phyloP scores from a whole-genome alignment of 2,329 filamentous ascomycete genomes.

The Aureobasidium zeae region DNA sequence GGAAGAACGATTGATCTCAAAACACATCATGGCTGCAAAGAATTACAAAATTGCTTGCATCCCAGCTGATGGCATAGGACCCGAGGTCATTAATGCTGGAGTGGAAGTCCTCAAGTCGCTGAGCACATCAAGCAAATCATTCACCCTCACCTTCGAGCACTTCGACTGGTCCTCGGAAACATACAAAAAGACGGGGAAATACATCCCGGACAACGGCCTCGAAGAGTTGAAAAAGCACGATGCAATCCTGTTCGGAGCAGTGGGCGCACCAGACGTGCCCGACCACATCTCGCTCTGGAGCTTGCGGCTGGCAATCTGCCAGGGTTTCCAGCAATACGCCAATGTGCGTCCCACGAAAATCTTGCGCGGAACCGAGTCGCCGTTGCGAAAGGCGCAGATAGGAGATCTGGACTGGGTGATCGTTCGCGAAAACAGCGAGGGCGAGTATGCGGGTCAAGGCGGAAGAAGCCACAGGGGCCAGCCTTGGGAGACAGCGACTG shows the following conservation, averaged over 20 bases:
- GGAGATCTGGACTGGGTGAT: slow-evolving; percentile 60
- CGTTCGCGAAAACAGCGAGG: slow-evolving; percentile 57
- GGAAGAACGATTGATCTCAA: not conserved
- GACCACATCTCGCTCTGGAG: slow-evolving; percentile 51
- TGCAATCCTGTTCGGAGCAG: slow-evolving; percentile 60
- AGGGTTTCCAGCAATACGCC: slow-evolving; percentile 48
- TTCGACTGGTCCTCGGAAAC: slow-evolving; percentile 60
- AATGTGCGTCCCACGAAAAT: slow-evolving; percentile 52
- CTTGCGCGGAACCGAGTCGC: slow-evolving; percentile 51
- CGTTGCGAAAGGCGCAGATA: slow-evolving; percentile 43
- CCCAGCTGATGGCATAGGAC: slow-evolving; percentile 60
- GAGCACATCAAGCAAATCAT: slow-evolving; percentile 41
- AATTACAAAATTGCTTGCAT: slow-evolving; percentile 51
- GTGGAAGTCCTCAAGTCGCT: slow-evolving; percentile 52
- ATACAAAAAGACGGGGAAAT: slow-evolving; percentile 56
- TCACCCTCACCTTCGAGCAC: slow-evolving; percentile 51
- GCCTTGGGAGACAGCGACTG: slow-evolving; percentile 53
- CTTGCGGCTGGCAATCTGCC: slow-evolving; percentile 46
- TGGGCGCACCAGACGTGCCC: slow-evolving; percentile 49
- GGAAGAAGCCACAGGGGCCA: slow-evolving; percentile 51
- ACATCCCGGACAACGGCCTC: slow-evolving; percentile 53
- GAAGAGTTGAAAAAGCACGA: slow-evolving; percentile 51
- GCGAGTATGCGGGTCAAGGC: slow-evolving; percentile 57
- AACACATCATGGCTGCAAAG: not conserved
- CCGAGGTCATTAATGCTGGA: slow-evolving; percentile 56